These are phyloP conservation scores for Blastomyces parvus DNA, from an alignment of 2,329 filamentous ascomycete genomes.

Conservation along the genomic window DNA sequence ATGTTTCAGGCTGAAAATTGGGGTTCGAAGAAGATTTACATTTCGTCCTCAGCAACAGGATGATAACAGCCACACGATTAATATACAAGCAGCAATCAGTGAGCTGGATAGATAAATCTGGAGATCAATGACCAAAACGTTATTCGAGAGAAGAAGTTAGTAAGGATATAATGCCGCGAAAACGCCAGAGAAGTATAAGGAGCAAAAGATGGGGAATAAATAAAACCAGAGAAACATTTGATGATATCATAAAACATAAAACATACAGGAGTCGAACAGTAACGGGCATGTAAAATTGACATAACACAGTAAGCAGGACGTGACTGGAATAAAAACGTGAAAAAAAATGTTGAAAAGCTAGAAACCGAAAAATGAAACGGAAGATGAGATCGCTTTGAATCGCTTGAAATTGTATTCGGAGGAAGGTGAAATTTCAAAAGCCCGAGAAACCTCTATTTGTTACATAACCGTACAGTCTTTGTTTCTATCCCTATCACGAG, in stretches of 20 bases:
- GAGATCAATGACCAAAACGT: neutral
- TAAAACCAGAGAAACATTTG: neutral
- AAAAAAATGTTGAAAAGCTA: neutral
- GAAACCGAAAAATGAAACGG: neutral
- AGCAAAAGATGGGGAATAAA: neutral
- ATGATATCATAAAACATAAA: neutral
- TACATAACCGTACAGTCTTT: constrained; percentile 39
- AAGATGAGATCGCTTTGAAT: neutral
- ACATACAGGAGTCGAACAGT: neutral
- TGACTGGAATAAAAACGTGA: neutral
- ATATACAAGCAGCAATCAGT: neutral
- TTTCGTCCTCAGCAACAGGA: neutral
- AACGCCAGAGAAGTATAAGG: neutral
- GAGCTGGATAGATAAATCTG: neutral
- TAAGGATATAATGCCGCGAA: neutral
- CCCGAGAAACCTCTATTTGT: constrained; percentile 7
- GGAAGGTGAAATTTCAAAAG: neutral
- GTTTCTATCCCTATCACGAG: constrained; percentile 26
- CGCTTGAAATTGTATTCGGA: neutral
- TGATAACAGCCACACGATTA: neutral
- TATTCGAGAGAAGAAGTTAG: neutral
- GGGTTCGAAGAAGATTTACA: neutral
- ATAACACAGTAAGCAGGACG: neutral
- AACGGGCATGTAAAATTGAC: neutral
- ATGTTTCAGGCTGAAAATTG: no score